Percentiles rank a stretch among this genome's conserved stretches.
These are phyloP conservation scores for Scedosporium apiospermum DNA, from an alignment of 2,329 filamentous ascomycete species.

Conservation along the genomic window DNA sequence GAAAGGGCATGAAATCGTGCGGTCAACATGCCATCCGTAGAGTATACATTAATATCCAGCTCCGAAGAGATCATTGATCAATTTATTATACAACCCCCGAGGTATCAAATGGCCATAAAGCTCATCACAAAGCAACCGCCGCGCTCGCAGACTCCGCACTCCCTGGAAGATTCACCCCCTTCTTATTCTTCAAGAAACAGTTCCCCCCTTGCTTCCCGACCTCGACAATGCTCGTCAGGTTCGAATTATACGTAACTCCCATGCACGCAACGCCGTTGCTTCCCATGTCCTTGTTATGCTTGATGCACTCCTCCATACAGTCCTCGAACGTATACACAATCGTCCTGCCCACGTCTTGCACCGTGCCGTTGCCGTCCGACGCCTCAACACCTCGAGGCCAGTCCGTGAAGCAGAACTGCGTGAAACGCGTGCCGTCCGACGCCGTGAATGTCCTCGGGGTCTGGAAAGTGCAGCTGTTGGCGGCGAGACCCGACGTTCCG, in stretches of 20 bases:
- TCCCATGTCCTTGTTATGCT: conserved; percentile 7
- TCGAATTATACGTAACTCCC: conserved; percentile 13
- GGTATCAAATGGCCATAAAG: not conserved
- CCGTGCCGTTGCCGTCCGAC: conserved; percentile 9
- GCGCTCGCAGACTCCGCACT: conserved; percentile 5
- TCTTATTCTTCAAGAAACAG: conserved; percentile 13
- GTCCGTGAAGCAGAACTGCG: conserved; percentile 14
- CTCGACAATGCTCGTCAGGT: conserved; percentile 11
- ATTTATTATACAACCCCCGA: not conserved
- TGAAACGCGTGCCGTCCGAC: conserved; percentile 7
- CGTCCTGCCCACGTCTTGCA: conserved; percentile 8
- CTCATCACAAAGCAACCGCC: not conserved
- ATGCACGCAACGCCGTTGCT: conserved; percentile 5
- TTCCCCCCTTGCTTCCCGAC: conserved; percentile 9
- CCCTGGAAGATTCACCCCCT: conserved; percentile 10
- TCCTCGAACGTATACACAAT: conserved; percentile 13
- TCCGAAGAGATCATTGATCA: too few species aligned
- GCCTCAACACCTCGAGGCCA: conserved; percentile 9
- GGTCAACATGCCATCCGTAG: too few species aligned
- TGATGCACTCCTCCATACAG: conserved; percentile 13
- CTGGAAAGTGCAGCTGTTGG: conserved; percentile 10
- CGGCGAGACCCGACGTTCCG: conserved; percentile 8
- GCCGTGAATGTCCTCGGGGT: conserved; percentile 9
- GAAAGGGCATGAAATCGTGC: too few species aligned
- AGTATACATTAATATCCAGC: too few species aligned